A percentile compares a stretch with the other conserved stretches of the same genome.
These are phyloP conservation scores for Nakazawaea anatomiae DNA, from an alignment of 805 yeast species.

Conservation along the genomic window DNA sequence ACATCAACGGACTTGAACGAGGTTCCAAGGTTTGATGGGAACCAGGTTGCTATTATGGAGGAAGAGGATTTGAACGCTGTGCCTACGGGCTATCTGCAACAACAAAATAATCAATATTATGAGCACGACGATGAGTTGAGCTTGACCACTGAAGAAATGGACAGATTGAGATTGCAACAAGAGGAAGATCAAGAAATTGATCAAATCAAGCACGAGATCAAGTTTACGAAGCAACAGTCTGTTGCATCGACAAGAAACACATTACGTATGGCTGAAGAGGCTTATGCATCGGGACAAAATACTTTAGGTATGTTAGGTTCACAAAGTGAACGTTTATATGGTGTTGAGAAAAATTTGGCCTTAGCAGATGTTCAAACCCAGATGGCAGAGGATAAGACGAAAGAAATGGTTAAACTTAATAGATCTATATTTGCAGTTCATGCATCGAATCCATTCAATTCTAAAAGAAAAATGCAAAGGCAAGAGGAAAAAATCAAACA, in stretches of 20 bases:
- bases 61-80: constrained; percentile 34
- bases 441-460: constrained; percentile 84
- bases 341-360: constrained; percentile 71
- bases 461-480: constrained; percentile 65
- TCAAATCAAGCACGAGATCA: constrained; percentile 73
- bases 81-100: background rate
- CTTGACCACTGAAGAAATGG: constrained; percentile 32
- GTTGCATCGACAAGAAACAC: constrained; percentile 83
- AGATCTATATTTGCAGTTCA: constrained; percentile 77
- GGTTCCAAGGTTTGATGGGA: constrained; percentile 9
- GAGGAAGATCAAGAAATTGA: constrained; percentile 88
- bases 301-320: constrained; percentile 89
- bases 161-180: constrained; percentile 30
- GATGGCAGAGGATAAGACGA: constrained; percentile 77
- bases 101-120: background rate
- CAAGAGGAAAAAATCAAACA: constrained; percentile 65
- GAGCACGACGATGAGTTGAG: constrained; percentile 14
- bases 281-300: constrained; percentile 70
- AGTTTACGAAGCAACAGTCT: constrained; percentile 82
- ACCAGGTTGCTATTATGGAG: constrained; percentile 7
- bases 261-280: constrained; percentile 62
- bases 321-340: constrained; percentile 83
- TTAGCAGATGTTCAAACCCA: constrained; percentile 76
- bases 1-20: constrained; percentile 5
- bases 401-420: constrained; percentile 71